Conservation (phyloP, 2,329 filamentous ascomycete genomes). For the Raffaelea deltoideospora region DNA sequence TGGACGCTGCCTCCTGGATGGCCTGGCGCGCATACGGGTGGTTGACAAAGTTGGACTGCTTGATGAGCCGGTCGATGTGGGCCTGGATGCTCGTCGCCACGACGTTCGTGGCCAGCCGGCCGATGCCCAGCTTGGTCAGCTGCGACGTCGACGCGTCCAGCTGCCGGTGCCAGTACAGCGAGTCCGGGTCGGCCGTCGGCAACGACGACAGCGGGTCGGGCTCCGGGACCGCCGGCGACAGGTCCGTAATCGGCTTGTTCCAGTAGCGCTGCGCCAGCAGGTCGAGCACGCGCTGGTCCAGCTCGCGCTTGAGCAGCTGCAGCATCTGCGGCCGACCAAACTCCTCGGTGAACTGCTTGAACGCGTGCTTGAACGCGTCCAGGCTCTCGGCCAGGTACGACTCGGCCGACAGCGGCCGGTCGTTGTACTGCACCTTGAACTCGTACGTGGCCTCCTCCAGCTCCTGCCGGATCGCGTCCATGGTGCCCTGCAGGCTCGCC, state of each 20-base stretch:
- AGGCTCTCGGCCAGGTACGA: constrained; percentile 92
- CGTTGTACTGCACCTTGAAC: constrained; percentile 99
- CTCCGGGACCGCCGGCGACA: constrained; percentile 51
- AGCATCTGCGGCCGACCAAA: constrained; percentile 86
- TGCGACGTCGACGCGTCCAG: constrained; percentile 83
- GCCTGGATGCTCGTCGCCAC: constrained; percentile 77
- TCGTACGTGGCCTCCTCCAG: constrained; percentile 95
- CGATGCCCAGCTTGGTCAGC: constrained; percentile 86
- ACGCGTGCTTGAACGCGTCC: constrained; percentile 93
- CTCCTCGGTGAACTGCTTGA: constrained; percentile 80
- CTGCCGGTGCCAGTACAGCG: constrained; percentile 84
- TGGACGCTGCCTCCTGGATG: constrained; percentile 81
- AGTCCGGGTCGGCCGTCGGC: constrained; percentile 71
- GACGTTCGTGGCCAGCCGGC: constrained; percentile 79
- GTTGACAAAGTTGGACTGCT: constrained; percentile 67
- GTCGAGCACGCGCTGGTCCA: constrained; percentile 91
- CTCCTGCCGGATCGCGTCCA: constrained; percentile 85
- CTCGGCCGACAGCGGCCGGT: constrained; percentile 83
- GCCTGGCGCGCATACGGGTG: constrained; percentile 87
- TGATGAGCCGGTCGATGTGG: constrained; percentile 65
- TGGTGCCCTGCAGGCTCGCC: constrained; percentile 72
- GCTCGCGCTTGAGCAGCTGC: constrained; percentile 74
- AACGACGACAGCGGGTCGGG: constrained; percentile 61
- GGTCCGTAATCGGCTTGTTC: constrained; percentile 86
- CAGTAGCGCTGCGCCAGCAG: constrained; percentile 87